Evolutionary conservation across 768 basidiomycete species (phyloP).

Genomic region (Pilatotrama ljubarskyi): DNA sequence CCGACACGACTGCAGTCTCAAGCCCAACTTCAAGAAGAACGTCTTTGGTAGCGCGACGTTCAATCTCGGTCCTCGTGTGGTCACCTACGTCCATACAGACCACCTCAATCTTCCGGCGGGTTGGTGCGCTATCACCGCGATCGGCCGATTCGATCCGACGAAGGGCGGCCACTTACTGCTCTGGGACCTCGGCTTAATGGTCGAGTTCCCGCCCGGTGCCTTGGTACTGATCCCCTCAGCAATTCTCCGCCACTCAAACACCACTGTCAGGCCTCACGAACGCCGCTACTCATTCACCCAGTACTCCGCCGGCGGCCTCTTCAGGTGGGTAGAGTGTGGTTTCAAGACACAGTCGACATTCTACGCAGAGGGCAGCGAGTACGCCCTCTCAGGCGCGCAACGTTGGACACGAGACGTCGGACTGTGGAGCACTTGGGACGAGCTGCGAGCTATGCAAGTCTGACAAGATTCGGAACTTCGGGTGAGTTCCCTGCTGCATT

Average conservation of each 20-base stretch:
- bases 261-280: constrained; percentile 18
- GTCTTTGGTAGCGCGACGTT: constrained; percentile 30
- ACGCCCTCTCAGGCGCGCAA: too few relatives aligned
- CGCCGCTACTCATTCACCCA: constrained; percentile 29
- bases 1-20: background rate
- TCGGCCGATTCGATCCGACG: constrained; percentile 31
- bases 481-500: too few relatives aligned
- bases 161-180: constrained; percentile 37
- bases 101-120: constrained; percentile 34
- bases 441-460: too few relatives aligned
- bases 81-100: constrained; percentile 30
- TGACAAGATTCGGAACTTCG: too few relatives aligned
- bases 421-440: too few relatives aligned
- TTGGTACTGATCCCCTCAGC: constrained; percentile 29
- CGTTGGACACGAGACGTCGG: too few relatives aligned
- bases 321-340: constrained; percentile 30
- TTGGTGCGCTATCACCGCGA: constrained; percentile 34
- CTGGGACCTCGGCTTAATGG: constrained; percentile 28
- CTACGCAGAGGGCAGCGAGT: too few relatives aligned
- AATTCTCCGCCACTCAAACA: constrained; percentile 10
- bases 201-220: constrained; percentile 30
- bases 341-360: constrained; percentile 7
- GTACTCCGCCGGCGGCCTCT: constrained; percentile 31
- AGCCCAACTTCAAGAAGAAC: constrained; percentile 29
- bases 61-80: constrained; percentile 30